Conservation (phyloP, 306 rosid species). For the Cicer judaicum region DNA sequence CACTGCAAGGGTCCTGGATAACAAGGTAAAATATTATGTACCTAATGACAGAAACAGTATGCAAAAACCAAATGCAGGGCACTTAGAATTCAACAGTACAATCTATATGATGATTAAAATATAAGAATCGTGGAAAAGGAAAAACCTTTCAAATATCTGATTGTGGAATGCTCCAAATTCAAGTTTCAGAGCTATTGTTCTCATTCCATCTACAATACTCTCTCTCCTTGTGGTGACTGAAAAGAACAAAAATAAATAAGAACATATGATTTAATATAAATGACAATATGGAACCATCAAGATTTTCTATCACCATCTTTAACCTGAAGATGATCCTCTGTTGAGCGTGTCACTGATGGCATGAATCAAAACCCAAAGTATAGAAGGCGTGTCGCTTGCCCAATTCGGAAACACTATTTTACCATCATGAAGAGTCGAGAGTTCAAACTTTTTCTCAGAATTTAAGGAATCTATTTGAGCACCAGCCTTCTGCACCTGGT, state of each 20-base stretch:
- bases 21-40: slow-evolving; percentile 39
- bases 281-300: slow-evolving; percentile 24
- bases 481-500: slow-evolving; percentile 46
- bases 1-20: slow-evolving; percentile 90
- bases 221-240: slow-evolving; percentile 81
- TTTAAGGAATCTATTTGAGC: slow-evolving; percentile 51
- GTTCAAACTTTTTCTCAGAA: slow-evolving; percentile 59
- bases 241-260: slow-evolving; percentile 50
- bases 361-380: slow-evolving; percentile 84
- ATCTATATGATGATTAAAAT: slow-evolving; percentile 35
- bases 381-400: slow-evolving; percentile 83
- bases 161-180: slow-evolving; percentile 89
- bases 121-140: slow-evolving; percentile 41
- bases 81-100: slow-evolving; percentile 27
- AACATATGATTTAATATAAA: slow-evolving; percentile 23
- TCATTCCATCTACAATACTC: slow-evolving; percentile 95
- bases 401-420: slow-evolving; percentile 92
- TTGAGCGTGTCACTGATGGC: slow-evolving; percentile 75
- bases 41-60: slow-evolving; percentile 29
- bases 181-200: slow-evolving; percentile 93
- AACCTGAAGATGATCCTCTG: slow-evolving; percentile 94
- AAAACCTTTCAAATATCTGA: slow-evolving; percentile 89
- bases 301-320: slow-evolving; percentile 50
- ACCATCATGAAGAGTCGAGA: slow-evolving; percentile 64
- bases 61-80: slow-evolving; percentile 19